Conservation (phyloP, 352 stramenopile genomes). For the Phytophthora crassamura region DNA sequence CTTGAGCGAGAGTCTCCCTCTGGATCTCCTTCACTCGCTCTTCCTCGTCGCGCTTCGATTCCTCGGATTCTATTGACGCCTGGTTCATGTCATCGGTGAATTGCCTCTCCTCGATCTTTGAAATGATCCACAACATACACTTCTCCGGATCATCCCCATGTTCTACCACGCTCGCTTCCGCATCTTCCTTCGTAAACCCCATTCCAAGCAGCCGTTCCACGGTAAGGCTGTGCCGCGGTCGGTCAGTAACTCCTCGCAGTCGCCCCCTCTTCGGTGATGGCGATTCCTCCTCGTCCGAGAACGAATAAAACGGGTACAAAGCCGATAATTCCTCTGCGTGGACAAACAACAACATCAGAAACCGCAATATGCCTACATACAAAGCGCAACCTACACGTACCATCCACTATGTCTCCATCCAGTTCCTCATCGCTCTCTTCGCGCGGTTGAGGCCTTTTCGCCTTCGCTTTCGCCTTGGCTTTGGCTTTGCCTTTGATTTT, state of each 20-base stretch:
- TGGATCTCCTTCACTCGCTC: constrained; percentile 62
- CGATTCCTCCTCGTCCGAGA: constrained; percentile 29
- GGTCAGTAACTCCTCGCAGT: constrained; percentile 26
- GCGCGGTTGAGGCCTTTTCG: constrained; percentile 14
- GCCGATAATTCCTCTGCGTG: constrained; percentile 18
- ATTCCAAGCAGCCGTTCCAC: constrained; percentile 63
- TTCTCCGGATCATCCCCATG: constrained; percentile 65
- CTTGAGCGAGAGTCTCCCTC: constrained; percentile 54
- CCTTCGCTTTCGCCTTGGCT: constrained; percentile 12
- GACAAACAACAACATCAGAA: constrained; percentile 13
- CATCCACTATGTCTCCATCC: constrained; percentile 12
- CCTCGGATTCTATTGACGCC: constrained; percentile 81
- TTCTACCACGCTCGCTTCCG: constrained; percentile 60
- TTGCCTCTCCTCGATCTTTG: constrained; percentile 73
- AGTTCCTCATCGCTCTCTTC: constrained; percentile 4
- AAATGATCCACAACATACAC: constrained; percentile 88
- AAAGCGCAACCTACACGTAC: constrained; percentile 18
- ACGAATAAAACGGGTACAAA: constrained; percentile 21
- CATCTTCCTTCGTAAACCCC: constrained; percentile 72
- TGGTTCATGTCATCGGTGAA: constrained; percentile 75
- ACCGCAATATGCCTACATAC: neutral
- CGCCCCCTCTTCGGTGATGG: constrained; percentile 26
- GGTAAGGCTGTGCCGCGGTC: constrained; percentile 60
- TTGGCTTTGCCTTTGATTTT: too few species aligned
- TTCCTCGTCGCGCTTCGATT: constrained; percentile 70